Conservation (phyloP, 2,329 filamentous ascomycete genomes). For the Sporothrix variecibatus region DNA sequence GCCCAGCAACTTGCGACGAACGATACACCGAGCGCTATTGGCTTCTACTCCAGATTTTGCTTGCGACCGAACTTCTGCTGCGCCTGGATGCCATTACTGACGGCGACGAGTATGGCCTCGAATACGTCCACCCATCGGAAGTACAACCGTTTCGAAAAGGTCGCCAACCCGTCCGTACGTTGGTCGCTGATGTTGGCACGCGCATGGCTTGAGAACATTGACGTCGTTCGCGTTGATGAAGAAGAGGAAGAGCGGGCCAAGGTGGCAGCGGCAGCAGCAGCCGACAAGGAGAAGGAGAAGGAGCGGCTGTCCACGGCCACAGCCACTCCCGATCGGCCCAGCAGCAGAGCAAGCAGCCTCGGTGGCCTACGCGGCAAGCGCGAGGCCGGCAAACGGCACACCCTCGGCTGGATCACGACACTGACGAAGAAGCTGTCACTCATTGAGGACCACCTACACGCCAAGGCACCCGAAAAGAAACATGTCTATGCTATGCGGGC, state of each 20-base stretch:
- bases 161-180: slow-evolving; percentile 62
- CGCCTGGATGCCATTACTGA: slow-evolving; percentile 65
- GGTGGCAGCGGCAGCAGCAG: background rate
- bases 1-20: slow-evolving; percentile 52
- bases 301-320: background rate
- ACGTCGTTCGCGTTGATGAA: slow-evolving; percentile 42
- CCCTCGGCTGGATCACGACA: slow-evolving; percentile 57
- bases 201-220: slow-evolving; percentile 69
- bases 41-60: slow-evolving; percentile 65
- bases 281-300: slow-evolving; percentile 12
- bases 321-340: background rate
- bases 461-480: slow-evolving; percentile 35
- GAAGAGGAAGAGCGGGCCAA: slow-evolving; percentile 11
- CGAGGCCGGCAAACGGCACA: slow-evolving; percentile 37
- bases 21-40: slow-evolving; percentile 65
- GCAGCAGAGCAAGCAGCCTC: slow-evolving; percentile 27
- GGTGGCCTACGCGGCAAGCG: slow-evolving; percentile 33
- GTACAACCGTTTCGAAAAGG: slow-evolving; percentile 63
- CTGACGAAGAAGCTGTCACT: slow-evolving; percentile 58
- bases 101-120: slow-evolving; percentile 57
- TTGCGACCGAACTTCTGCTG: slow-evolving; percentile 66
- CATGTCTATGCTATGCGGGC: slow-evolving; percentile 55
- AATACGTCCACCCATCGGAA: slow-evolving; percentile 56
- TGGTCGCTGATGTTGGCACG: slow-evolving; percentile 68
- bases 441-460: slow-evolving; percentile 31